Conservation (phyloP, 192 early-diverging fungal species). For the Gamsiella multidivaricata region DNA sequence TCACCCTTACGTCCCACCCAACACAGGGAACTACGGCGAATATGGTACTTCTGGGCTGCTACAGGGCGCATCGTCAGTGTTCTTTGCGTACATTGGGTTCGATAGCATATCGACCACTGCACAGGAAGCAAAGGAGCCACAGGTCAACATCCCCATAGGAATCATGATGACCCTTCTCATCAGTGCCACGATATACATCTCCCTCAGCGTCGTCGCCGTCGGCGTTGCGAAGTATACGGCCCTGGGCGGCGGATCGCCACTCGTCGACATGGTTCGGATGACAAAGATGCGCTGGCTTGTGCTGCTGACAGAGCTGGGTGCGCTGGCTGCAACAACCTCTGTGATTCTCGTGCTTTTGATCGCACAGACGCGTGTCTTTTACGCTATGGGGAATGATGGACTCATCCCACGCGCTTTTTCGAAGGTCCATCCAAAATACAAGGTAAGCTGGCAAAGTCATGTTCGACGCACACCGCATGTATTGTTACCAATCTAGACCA, state of each 20-base stretch:
- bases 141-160: conserved; percentile 87
- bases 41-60: conserved; percentile 80
- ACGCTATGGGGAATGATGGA: conserved; percentile 91
- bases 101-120: conserved; percentile 89
- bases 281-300: conserved; percentile 74
- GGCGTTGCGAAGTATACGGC: conserved; percentile 75
- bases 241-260: conserved; percentile 64
- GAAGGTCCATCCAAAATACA: conserved; percentile 75
- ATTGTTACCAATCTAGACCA: no score
- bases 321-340: conserved; percentile 79
- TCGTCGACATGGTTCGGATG: conserved; percentile 57
- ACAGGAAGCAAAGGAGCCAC: conserved; percentile 83
- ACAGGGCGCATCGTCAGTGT: conserved; percentile 78
- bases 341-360: conserved; percentile 82
- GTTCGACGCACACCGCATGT: no score
- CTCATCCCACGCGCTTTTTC: conserved; percentile 80
- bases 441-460: conserved; percentile 26
- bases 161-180: conserved; percentile 83
- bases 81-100: conserved; percentile 89
- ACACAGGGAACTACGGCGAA: conserved; percentile 60
- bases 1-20: conserved; percentile 79
- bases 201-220: conserved; percentile 68
- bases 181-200: conserved; percentile 83
- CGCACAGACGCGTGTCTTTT: conserved; percentile 89
- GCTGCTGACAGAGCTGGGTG: conserved; percentile 82